Evolutionary conservation across 257 asterid genomes (phyloP), one percentile per base, ranked within the genome.

Genomic region (Cynanchum wilfordii): DNA sequence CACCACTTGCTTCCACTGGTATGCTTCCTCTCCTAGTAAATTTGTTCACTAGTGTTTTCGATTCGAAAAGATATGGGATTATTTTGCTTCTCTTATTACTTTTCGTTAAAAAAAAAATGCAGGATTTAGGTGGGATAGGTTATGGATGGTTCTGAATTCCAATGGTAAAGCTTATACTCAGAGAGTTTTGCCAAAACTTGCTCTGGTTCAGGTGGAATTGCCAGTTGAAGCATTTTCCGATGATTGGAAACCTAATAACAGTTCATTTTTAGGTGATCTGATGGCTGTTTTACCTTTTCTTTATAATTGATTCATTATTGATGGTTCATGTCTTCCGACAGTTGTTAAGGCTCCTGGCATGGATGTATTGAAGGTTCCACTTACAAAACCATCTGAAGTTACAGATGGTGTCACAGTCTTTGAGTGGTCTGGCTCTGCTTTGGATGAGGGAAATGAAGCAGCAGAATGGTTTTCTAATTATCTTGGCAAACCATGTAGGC

Each of bases 1-100:
- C 90, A 13, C 66, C 92, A 40, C 68, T 85, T 49, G 49, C 87
- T 56, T 63, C 88, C 66, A 89, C 78, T n/a, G 92, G 92, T 87
- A 65, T 63, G 24, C 3, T 4, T 56, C 12, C 13, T 30, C 38
- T 44, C 16, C 50, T 45, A 45, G 15, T 6, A 45, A 33, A 33
- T 33, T 33, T 33, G 38, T 33, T 33, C 36, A 33, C 4, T 33
- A 0, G 38, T 33, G 38, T 33, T 33, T 33, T 33, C 38, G 38
- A 5, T 33, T 33, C 38, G 4, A 33, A 33, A 33, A 33, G 3
- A 33, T 33, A 33, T 33, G 38, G 5, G 38, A 33, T 33, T 33
- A 33, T 33, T 33, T 33, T 33, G 38, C 38, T 33, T 33, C 4
- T 33, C 38, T 33, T 33, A 33, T 33, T 33, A 3, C 0, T 33